Base-by-base conservation (phyloP, 2,329 filamentous ascomycete genomes). In the Alternaria arbusti region DNA sequence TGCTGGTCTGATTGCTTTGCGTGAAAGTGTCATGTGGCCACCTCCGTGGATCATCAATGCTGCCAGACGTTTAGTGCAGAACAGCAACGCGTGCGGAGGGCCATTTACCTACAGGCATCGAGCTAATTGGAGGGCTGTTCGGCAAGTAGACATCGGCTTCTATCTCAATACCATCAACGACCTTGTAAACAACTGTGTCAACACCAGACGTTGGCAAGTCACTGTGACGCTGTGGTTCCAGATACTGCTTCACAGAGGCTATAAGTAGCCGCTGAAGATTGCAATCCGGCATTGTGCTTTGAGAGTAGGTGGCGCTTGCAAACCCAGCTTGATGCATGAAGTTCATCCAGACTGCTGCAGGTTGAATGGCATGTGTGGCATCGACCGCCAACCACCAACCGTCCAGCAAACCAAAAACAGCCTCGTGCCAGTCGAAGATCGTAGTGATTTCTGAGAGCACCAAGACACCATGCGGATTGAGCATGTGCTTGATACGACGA, bases 21-120 rank as follows among this genome's bases (percentile, higher is more conserved):
- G 74, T 0, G 78, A 80, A 9, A 83, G 73, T 30, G 79, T 78
- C 6, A 84, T 66, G 60, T 83, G 77, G 7, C 82, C 78, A 17
- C 82, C 83, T 4, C 82, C 83, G 57, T 85, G 83, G 15, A 84
- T 80, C 80, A 84, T 82, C 1, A 84, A 63, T 13, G 80, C 82
- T 82, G 58, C 3, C 60, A 11, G 22, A 36, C 17, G 54, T 23
- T 63, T 57, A 64, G 52, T 61, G 64, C 28, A 52, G 55, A 23
- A 56, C 63, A 52, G 5, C 6, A 45, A 10, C 13, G 17, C 12
- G 20, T 32, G 45, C 25, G n/a, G 1, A 43, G 30, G 51, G 3
- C 23, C 45, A 57, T 57, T 58, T 56, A 68, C 64, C 64, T 30
- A 62, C 63, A 54, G 59, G 22, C 52, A 46, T 61, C 17, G 65